Evolutionary conservation across 257 asterid genomes (phyloP).

Genomic region (Przewalskia tangutica): DNA sequence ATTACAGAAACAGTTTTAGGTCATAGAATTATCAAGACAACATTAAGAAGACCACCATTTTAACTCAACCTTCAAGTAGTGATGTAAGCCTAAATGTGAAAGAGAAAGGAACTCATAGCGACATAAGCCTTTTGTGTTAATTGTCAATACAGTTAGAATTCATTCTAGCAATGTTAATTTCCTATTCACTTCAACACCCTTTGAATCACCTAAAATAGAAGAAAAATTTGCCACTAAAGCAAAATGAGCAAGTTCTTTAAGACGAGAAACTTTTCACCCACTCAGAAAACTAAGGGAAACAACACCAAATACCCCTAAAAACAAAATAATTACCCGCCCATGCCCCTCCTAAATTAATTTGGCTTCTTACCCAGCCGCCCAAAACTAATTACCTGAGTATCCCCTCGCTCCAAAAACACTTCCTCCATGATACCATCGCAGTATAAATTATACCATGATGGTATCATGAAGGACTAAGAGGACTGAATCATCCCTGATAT

Average conservation of each 20-base stretch:
- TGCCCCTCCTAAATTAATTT: no score
- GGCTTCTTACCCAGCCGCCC: no score
- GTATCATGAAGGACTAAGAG: no score
- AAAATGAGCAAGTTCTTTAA: neutral
- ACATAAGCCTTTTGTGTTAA: neutral
- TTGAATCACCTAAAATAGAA: neutral
- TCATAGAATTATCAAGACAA: neutral
- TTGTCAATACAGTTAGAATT: neutral
- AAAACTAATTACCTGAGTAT: no score
- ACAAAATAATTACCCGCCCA: no score
- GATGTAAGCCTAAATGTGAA: neutral
- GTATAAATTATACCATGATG: no score
- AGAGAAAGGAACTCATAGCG: neutral
- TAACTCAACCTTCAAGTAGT: neutral
- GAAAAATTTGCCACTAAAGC: neutral
- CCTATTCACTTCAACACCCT: neutral
- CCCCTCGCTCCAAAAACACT: no score
- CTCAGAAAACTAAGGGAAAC: neutral
- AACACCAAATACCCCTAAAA: no score
- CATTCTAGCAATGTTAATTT: neutral
- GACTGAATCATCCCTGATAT: no score
- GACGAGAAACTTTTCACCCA: neutral
- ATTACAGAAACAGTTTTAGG: constrained; percentile 3
- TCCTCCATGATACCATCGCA: no score
- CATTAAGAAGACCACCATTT: neutral